phyloP scores from a whole-genome alignment of 2,329 filamentous ascomycete species.

The Trichoderma afroharzianum region DNA sequence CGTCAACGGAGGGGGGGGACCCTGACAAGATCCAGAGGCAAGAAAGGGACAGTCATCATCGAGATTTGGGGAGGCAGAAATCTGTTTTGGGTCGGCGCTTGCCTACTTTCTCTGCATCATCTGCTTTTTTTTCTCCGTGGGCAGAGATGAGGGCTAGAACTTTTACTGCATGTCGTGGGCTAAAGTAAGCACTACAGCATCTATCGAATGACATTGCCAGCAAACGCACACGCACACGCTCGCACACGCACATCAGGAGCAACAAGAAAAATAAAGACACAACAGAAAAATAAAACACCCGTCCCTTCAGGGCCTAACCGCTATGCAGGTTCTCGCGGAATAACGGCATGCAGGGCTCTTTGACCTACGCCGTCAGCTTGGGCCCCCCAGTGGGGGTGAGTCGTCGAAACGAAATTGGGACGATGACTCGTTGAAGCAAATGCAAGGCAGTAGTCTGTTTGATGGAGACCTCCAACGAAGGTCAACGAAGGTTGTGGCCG shows the following conservation, averaged over 20 bases:
- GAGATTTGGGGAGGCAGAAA: neutral
- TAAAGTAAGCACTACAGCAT: constrained; percentile 14
- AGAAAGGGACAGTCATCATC: neutral
- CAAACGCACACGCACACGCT: neutral
- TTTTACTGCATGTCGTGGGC: neutral
- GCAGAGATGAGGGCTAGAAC: neutral
- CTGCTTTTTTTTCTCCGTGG: neutral
- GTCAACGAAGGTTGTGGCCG: neutral
- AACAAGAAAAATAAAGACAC: neutral
- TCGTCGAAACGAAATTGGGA: neutral
- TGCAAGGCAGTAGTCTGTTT: neutral
- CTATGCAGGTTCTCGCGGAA: neutral
- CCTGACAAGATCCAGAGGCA: neutral
- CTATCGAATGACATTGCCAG: neutral
- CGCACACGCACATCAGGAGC: neutral
- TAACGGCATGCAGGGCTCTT: neutral
- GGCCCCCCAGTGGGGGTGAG: neutral
- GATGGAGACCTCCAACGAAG: neutral
- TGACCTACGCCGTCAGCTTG: neutral
- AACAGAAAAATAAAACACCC: neutral
- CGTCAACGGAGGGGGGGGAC: neutral
- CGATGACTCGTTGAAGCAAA: neutral
- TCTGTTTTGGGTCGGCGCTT: neutral
- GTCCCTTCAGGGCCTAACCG: neutral
- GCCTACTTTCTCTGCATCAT: neutral